Evolutionary conservation across 768 basidiomycete species (phyloP), one percentile per base, ranked within the genome.

Genomic region (Coprinopsis cinerea): DNA sequence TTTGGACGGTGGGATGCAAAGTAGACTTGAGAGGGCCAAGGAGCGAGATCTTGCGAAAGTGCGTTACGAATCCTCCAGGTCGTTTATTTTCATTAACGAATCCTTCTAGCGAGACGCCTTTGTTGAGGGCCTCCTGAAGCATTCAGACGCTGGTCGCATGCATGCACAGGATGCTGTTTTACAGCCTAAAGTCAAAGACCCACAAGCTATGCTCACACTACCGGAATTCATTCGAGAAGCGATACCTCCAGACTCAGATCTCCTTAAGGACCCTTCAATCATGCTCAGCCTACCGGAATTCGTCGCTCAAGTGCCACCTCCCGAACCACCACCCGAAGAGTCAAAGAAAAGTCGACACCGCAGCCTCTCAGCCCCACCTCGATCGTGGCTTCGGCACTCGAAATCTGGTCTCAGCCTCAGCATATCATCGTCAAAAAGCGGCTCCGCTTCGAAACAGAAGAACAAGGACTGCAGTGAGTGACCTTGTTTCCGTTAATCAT

Each of bases 101-200:
- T 44, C n/a, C n/a, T 46, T 48, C 14, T 55, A 89, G 86, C 81
- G 83, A 50, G 78, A 83, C 37, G 78, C 77, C 6, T 91, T 94
- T 60, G 83, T 93, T 9, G 82, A 85, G 48, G 79, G 81, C 50
- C 72, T 95, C 1, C 71, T 82, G 9, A 71, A 76, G 24, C 88
- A 88, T 59, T 87, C 90, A 0, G 72, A 75, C 40, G 77, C 82
- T 1, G 83, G 92, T 18, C 77, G 92, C 48, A 67, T 94, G 30
- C 82, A 83, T 47, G 74, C 77, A 13, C 92, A 96, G 64, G 92
- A 95, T 57, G 88, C 90, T 5, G 64, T 77, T 2, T 74, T 81
- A 36, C 71, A 70, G 28, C 58, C 64, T 6, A 61, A 64, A 56
- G 64, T 57, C 40, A 78, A 69, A 55, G 75, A 80, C 54, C 79